Percentiles rank a stretch among this genome's conserved stretches.
These are phyloP conservation scores for Bipolaris victoriae DNA, from an alignment of 2,329 filamentous ascomycete genomes.

Conservation along the genomic window DNA sequence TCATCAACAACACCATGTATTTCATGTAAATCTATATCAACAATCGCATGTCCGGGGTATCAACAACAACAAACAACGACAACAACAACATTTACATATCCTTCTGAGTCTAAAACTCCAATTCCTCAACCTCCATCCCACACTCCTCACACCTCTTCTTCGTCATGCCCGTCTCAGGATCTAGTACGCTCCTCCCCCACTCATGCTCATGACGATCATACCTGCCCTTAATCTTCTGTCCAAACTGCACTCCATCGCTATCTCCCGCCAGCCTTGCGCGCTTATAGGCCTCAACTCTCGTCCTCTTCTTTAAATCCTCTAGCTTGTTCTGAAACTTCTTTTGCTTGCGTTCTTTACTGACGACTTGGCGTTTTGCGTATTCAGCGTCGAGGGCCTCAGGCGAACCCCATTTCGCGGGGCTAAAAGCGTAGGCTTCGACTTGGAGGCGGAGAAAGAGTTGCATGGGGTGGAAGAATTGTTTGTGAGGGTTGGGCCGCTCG, in stretches of 20 bases:
- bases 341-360: conserved; percentile 86
- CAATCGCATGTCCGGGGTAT: too few relatives aligned
- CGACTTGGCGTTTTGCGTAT: conserved; percentile 77
- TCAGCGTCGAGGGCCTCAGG: conserved; percentile 85
- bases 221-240: conserved; percentile 70
- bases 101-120: conserved; percentile 56
- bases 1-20: too few relatives aligned
- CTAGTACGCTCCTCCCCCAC: conserved; percentile 69
- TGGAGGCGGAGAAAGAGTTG: conserved; percentile 94
- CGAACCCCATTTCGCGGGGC: conserved; percentile 84
- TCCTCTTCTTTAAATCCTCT: conserved; percentile 89
- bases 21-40: too few relatives aligned
- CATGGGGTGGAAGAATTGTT: conserved; percentile 97
- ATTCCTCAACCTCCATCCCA: conserved; percentile 71
- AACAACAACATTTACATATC: too few relatives aligned
- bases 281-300: conserved; percentile 86
- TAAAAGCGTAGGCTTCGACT: conserved; percentile 91
- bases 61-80: too few relatives aligned
- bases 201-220: conserved; percentile 84
- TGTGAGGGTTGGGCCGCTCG: conserved; percentile 90
- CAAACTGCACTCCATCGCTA: conserved; percentile 63
- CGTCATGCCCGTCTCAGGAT: conserved; percentile 71
- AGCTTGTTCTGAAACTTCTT: conserved; percentile 90
- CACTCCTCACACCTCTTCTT: conserved; percentile 76
- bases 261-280: conserved; percentile 57